Evolutionary conservation across 345 rosid species (phyloP).

Genomic region (Lumnitzera racemosa): DNA sequence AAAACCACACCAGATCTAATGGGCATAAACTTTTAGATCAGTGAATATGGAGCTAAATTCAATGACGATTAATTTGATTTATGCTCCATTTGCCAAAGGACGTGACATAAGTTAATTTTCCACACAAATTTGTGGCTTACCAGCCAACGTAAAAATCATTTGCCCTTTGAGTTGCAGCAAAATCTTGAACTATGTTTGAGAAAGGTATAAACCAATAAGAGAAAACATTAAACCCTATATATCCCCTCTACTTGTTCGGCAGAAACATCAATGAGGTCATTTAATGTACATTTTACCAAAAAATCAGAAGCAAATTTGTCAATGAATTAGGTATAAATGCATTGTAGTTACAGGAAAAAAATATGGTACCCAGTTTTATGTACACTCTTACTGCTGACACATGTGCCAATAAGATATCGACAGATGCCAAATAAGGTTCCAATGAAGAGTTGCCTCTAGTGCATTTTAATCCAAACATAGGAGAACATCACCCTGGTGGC

Average conservation of each 20-base stretch:
- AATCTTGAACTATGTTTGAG: conserved; percentile 24
- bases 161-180: conserved; percentile 32
- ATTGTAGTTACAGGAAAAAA: not conserved
- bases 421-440: conserved; percentile 62
- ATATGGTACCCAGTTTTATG: conserved; percentile 36
- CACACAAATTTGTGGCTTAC: conserved; percentile 13
- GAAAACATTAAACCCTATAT: conserved; percentile 24
- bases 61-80: not conserved
- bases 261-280: not conserved
- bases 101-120: not conserved
- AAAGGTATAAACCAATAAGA: conserved; percentile 10
- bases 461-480: conserved; percentile 25
- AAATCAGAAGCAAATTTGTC: no score
- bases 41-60: not conserved
- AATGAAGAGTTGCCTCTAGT: conserved; percentile 43
- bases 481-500: conserved; percentile 34
- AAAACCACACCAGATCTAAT: no score
- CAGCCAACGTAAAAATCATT: conserved; percentile 29
- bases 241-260: conserved; percentile 26
- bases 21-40: no score
- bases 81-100: not conserved
- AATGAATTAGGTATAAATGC: no score
- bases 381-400: conserved; percentile 54
- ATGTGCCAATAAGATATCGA: conserved; percentile 59
- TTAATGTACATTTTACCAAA: not conserved